Evolutionary conservation across 495 filamentous ascomycete species (phyloP), one percentile per base, ranked within the genome.

Genomic region (Penicillium manginii): DNA sequence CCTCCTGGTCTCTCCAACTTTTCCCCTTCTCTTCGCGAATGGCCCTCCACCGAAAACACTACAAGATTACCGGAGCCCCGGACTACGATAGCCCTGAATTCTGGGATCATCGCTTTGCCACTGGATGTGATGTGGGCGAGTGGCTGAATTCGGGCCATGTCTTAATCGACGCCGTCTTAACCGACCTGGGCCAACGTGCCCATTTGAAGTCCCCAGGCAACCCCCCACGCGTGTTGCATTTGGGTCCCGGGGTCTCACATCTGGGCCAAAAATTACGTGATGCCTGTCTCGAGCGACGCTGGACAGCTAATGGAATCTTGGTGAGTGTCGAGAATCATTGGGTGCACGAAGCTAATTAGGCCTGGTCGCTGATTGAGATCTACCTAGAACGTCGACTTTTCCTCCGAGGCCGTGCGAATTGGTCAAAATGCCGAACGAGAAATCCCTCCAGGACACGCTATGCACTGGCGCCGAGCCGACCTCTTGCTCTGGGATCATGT

Each of bases 341-440:
- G n/a, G n/a, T n/a, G n/a, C n/a, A n/a, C n/a, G n/a, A n/a, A n/a
- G n/a, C n/a, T n/a, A 29, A 29, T 29, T 29, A 5, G 26, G 6
- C 26, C 26, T 29, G 26, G 31, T 45, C 12, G 31, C 55, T 52
- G n/a, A 63, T 50, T 4, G 45, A 11, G 14, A 17, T 31, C 23
- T 43, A 12, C 15, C 1, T 29, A 79, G 76, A 79, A 79, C 50
- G 74, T 72, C 21, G 76, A 79, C 52, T 79, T 79, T 31, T 79
- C 76, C 52, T 50, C 63, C 50, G 76, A 77, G 59, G 76, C 76
- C 39, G 72, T 79, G 10, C 76, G 76, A 12, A 58, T 72, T 1
- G 76, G 76, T 3, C 61, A 61, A 46, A 60, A 71, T 9, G 15
- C 14, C 10, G 74, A 77, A 57, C 46, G 39, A 11, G 50, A 58